Base-by-base conservation (phyloP, 2,329 filamentous ascomycete genomes). In the Xylaria sp. region DNA sequence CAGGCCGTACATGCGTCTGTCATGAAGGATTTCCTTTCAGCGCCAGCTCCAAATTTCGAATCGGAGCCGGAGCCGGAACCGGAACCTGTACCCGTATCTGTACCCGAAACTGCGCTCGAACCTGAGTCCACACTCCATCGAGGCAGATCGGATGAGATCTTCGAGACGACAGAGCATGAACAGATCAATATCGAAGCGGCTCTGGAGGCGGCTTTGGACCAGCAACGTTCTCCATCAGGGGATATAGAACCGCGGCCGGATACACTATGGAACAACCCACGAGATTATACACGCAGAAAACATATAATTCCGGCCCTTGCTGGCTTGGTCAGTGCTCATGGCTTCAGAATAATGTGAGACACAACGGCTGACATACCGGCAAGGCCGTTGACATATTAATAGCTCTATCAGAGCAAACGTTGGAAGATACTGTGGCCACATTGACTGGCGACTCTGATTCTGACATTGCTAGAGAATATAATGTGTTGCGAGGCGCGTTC, bases 341-440 rank as follows among this genome's bases (percentile, higher is more conserved):
- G 56, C 38, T 20, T 40, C 15, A 10, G 28, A 48, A 23, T 44
- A 15, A 57, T 54, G 57, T 63, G 44, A 63, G 56, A 59, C n/a
- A 6, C 23, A 49, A 49, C 17, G 33, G 63, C 73, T 76, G 71
- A 76, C 56, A 44, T 64, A 38, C 23, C 38, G 23, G 20, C n/a
- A 64, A 78, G 76, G 77, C 78, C 51, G 71, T 78, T 33, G 78
- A 79, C 63, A 74, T 79, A 31, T 71, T 79, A n/a, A 73, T 75
- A 56, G 73, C 76, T 15, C 74, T 77, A 67, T 79, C 77, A 15
- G 78, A 79, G 56, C 76, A 79, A 51, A 76, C 77, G 6, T 54
- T 79, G n/a, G 77, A 79, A 62, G 77, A 79, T 44, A 78, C 77
- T 3, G 73, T 79, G n/a, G 75, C 74, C 4, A 76, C 74, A 4